These are phyloP conservation scores for Vitis hybrid DNA, from an alignment of 177 flowering plant genomes.

Conservation along the genomic window DNA sequence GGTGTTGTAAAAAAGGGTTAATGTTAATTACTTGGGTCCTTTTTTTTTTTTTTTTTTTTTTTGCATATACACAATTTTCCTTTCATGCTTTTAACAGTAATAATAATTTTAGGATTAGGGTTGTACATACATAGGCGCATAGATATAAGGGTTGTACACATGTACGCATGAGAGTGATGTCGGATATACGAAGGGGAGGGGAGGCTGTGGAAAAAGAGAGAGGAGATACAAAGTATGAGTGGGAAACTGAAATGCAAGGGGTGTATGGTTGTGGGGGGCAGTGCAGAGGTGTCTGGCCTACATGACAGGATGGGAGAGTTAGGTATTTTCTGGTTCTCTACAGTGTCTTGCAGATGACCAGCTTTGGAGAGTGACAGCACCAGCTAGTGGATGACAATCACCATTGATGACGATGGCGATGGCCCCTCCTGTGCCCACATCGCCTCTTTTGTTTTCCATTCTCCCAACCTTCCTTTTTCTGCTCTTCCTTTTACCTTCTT, in stretches of 20 bases:
- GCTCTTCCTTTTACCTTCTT: no score
- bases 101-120: background rate
- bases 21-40: slow-evolving; percentile 15
- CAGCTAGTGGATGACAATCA: no score
- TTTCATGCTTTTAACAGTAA: background rate
- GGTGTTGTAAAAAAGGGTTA: slow-evolving; percentile 18
- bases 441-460: no score
- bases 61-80: background rate
- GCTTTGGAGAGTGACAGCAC: no score
- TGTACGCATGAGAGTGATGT: no score
- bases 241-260: background rate
- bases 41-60: background rate
- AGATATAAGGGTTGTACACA: no score
- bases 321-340: slow-evolving; percentile 30
- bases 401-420: no score
- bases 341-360: no score
- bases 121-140: no score
- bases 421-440: no score
- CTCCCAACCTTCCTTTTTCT: no score
- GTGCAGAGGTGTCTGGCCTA: slow-evolving; percentile 26
- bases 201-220: no score
- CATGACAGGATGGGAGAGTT: slow-evolving; percentile 20
- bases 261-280: background rate
- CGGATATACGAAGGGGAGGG: background rate
- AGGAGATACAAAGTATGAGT: background rate